Evolutionary conservation across 257 asterid genomes (phyloP).

Genomic region (Penstemon eatonii): DNA sequence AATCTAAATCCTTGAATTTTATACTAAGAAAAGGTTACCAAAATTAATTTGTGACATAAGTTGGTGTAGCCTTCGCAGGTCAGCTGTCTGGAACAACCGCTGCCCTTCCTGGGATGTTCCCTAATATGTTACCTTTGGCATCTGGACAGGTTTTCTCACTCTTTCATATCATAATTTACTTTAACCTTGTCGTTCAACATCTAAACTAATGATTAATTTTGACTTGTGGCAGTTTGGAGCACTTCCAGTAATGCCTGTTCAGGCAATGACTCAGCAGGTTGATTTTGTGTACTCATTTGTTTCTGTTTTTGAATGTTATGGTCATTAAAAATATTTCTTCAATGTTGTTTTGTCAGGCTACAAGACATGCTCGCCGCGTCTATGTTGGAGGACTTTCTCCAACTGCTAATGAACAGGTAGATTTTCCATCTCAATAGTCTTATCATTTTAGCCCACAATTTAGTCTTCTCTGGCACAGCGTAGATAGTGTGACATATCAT

Average conservation of each 20-base stretch:
- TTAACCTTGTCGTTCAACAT: slow-evolving; percentile 21
- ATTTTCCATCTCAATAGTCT: slow-evolving; percentile 9
- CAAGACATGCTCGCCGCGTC: slow-evolving; percentile 95
- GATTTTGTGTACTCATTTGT: slow-evolving; percentile 9
- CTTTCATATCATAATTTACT: neutral
- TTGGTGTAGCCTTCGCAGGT: slow-evolving; percentile 56
- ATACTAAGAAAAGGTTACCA: slow-evolving; percentile 21
- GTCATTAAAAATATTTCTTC: slow-evolving; percentile 8
- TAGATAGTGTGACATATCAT: neutral
- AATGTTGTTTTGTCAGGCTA: slow-evolving; percentile 63
- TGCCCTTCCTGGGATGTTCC: slow-evolving; percentile 74
- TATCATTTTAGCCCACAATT: neutral
- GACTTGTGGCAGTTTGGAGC: slow-evolving; percentile 58
- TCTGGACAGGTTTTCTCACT: slow-evolving; percentile 66
- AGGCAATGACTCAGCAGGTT: slow-evolving; percentile 99
- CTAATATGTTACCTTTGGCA: slow-evolving; percentile 72
- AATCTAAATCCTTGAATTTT: slow-evolving; percentile 16
- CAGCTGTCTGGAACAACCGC: slow-evolving; percentile 72
- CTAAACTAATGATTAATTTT: slow-evolving; percentile 20
- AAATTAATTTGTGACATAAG: slow-evolving; percentile 31
- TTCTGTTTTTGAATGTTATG: neutral
- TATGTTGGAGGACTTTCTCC: slow-evolving; percentile 99
- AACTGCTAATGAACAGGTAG: slow-evolving; percentile 93
- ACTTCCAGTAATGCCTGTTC: slow-evolving; percentile 81
- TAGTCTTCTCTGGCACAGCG: neutral